Conservation (phyloP, 495 filamentous ascomycete species). For the Annulohypoxylon bovei region DNA sequence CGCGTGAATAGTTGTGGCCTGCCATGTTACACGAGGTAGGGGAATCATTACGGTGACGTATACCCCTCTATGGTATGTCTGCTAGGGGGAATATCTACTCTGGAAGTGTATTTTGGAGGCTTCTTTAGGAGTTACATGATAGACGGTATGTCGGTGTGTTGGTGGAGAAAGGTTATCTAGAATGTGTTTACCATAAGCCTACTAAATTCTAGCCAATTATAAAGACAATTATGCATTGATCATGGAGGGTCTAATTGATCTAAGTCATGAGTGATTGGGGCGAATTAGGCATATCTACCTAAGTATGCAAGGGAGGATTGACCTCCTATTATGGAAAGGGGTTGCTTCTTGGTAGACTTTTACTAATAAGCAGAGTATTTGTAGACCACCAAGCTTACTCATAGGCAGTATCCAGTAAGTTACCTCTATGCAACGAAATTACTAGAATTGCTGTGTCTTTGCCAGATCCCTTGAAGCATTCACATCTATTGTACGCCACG, state of each 20-base stretch:
- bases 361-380: background rate
- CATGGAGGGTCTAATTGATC: background rate
- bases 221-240: background rate
- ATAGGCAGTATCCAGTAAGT: background rate
- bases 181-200: background rate
- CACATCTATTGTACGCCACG: background rate
- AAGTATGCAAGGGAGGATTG: background rate
- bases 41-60: background rate
- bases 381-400: background rate
- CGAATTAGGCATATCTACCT: background rate
- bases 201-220: background rate
- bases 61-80: background rate
- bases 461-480: background rate
- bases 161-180: background rate
- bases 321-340: background rate
- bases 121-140: background rate
- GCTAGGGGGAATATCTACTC: background rate
- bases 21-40: background rate
- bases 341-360: background rate
- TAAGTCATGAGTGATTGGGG: background rate
- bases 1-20: constrained; percentile 6
- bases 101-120: background rate
- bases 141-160: background rate
- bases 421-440: background rate
- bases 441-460: background rate